Evolutionary conservation across 1,284 basidiomycete genomes (phyloP).

Genomic region (Irpex rosettiformis): DNA sequence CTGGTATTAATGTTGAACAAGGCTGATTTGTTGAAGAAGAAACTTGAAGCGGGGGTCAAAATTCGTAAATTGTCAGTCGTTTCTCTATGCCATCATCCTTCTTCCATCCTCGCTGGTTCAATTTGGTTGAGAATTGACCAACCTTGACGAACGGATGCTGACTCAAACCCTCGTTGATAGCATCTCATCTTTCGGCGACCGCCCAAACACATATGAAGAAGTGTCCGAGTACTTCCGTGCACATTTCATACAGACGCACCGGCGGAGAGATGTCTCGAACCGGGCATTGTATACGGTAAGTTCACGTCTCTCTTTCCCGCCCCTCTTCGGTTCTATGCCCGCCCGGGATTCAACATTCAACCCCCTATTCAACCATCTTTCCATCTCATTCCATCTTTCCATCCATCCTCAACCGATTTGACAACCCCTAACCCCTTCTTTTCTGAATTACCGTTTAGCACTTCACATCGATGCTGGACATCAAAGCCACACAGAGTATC

Average conservation of each 20-base stretch:
- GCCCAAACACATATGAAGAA: conserved; percentile 67
- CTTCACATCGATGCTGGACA: conserved; percentile 75
- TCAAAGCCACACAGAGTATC: conserved; percentile 70
- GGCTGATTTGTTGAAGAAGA: conserved; percentile 66
- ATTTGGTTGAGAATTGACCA: neutral
- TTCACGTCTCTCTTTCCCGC: conserved; percentile 17
- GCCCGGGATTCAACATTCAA: too few relatives aligned
- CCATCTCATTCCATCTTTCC: neutral
- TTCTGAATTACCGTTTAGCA: conserved; percentile 43
- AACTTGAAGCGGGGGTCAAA: conserved; percentile 58
- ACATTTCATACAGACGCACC: conserved; percentile 73
- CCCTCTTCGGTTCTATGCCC: neutral
- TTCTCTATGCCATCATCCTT: conserved; percentile 4
- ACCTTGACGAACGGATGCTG: neutral
- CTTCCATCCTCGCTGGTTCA: neutral
- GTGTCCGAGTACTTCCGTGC: conserved; percentile 76
- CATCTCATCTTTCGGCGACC: conserved; percentile 75
- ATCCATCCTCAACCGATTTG: neutral
- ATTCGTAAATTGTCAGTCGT: conserved; percentile 66
- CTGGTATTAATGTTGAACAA: conserved; percentile 77
- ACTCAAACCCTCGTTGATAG: conserved; percentile 31
- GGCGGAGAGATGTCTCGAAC: conserved; percentile 56
- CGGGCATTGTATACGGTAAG: conserved; percentile 63
- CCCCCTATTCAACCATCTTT: too few relatives aligned
- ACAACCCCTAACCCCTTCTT: too few relatives aligned